These are phyloP conservation scores for Alternaria burnsii DNA, from an alignment of 2,329 filamentous ascomycete species.

Conservation along the genomic window DNA sequence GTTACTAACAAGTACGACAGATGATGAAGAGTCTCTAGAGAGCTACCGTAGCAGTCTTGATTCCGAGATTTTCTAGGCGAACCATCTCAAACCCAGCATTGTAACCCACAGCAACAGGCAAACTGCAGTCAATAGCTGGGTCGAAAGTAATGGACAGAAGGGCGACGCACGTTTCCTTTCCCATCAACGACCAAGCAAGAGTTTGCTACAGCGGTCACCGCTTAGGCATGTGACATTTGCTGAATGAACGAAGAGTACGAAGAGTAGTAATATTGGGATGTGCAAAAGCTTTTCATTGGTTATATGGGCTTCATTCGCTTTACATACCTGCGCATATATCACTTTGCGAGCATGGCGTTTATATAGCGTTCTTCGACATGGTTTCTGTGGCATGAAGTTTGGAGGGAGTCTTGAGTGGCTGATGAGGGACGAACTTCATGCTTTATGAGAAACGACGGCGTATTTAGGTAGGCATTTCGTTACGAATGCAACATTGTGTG, in stretches of 20 bases:
- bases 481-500: slow-evolving; percentile 8
- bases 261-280: slow-evolving; percentile 6
- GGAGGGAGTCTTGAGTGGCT: slow-evolving; percentile 11
- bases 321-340: slow-evolving; percentile 17
- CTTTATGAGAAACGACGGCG: slow-evolving; percentile 15
- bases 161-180: slow-evolving; percentile 4
- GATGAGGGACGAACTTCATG: slow-evolving; percentile 18
- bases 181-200: background rate
- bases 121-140: background rate
- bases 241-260: slow-evolving; percentile 5
- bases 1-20: slow-evolving; percentile 18
- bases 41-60: slow-evolving; percentile 48
- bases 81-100: slow-evolving; percentile 5
- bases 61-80: slow-evolving; percentile 46
- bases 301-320: slow-evolving; percentile 11
- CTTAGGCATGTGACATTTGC: slow-evolving; percentile 13
- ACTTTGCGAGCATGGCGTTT: slow-evolving; percentile 16
- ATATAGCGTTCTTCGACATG: slow-evolving; percentile 1
- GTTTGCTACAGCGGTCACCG: background rate
- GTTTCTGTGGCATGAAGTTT: slow-evolving; percentile 5
- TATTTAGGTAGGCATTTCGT: slow-evolving; percentile 1
- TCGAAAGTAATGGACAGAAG: slow-evolving; percentile 4
- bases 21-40: slow-evolving; percentile 43
- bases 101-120: background rate
- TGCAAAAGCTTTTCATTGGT: slow-evolving; percentile 10